These are phyloP conservation scores for Podaxis sp. DNA, from an alignment of 768 basidiomycete species.

Conservation along the genomic window DNA sequence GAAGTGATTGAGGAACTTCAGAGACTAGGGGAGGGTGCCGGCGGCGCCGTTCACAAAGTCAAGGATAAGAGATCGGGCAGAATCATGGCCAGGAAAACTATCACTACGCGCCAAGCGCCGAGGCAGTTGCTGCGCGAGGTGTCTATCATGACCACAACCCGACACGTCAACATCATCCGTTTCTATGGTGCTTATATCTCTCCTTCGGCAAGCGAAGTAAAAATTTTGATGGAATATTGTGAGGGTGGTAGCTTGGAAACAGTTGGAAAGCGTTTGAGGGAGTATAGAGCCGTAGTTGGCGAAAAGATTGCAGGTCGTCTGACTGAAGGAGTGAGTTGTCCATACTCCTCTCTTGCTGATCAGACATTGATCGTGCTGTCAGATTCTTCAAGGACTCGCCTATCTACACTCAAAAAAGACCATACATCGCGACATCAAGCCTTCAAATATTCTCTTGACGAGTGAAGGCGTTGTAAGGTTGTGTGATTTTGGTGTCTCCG, in stretches of 20 bases:
- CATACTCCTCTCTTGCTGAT: slow-evolving; percentile 13
- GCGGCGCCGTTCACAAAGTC: slow-evolving; percentile 95
- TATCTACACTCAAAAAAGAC: slow-evolving; percentile 91
- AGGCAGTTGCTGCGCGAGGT: slow-evolving; percentile 93
- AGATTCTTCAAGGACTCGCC: slow-evolving; percentile 89
- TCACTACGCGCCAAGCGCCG: slow-evolving; percentile 88
- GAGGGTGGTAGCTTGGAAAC: slow-evolving; percentile 90
- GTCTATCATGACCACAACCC: slow-evolving; percentile 81
- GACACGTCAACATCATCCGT: slow-evolving; percentile 83
- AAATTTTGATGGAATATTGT: slow-evolving; percentile 90
- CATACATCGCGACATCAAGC: slow-evolving; percentile 96
- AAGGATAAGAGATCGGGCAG: slow-evolving; percentile 74
- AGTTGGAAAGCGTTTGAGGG: slow-evolving; percentile 81
- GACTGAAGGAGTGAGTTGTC: slow-evolving; percentile 78
- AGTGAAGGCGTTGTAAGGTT: slow-evolving; percentile 89
- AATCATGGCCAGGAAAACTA: slow-evolving; percentile 93
- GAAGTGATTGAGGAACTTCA: slow-evolving; percentile 71
- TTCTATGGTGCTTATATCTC: slow-evolving; percentile 94
- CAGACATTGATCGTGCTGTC: slow-evolving; percentile 18
- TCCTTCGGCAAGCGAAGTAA: slow-evolving; percentile 87
- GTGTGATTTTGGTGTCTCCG: slow-evolving; percentile 96
- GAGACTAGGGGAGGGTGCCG: slow-evolving; percentile 91
- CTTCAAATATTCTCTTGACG: slow-evolving; percentile 89
- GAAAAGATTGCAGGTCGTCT: slow-evolving; percentile 90
- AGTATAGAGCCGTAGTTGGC: slow-evolving; percentile 74